phyloP scores from a whole-genome alignment of 2,329 filamentous ascomycete species.

The Acrodontium crateriforme region DNA sequence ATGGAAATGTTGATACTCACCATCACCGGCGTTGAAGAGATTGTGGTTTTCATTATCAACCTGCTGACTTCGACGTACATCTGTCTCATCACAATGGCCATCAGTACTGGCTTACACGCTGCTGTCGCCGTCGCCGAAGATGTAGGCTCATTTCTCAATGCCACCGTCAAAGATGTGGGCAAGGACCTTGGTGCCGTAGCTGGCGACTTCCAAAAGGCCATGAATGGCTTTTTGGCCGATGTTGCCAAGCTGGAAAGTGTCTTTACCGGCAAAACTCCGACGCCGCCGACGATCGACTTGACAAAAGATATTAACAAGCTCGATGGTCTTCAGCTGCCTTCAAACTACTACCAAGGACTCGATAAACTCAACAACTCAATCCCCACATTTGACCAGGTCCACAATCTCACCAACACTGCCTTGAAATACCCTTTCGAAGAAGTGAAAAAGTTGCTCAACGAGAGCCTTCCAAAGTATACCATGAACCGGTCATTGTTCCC shows the following conservation, averaged over 20 bases:
- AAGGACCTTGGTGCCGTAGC: slow-evolving; percentile 35
- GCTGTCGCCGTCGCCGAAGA: slow-evolving; percentile 49
- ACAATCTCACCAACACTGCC: slow-evolving; percentile 63
- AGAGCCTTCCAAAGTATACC: slow-evolving; percentile 55
- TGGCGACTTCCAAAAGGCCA: slow-evolving; percentile 30
- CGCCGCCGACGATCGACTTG: slow-evolving; percentile 49
- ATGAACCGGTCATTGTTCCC: slow-evolving; percentile 72
- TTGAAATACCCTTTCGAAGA: slow-evolving; percentile 70
- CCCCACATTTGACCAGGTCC: slow-evolving; percentile 69
- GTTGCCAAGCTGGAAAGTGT: slow-evolving; percentile 30
- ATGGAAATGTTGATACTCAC: slow-evolving; percentile 66
- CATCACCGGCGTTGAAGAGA: slow-evolving; percentile 69
- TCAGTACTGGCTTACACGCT: slow-evolving; percentile 64
- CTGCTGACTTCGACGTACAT: slow-evolving; percentile 81
- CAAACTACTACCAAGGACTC: slow-evolving; percentile 54
- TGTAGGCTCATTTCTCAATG: slow-evolving; percentile 47
- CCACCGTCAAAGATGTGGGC: slow-evolving; percentile 44
- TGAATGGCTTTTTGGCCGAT: slow-evolving; percentile 44
- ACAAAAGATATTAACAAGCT: slow-evolving; percentile 50
- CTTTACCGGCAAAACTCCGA: slow-evolving; percentile 25
- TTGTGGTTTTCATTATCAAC: slow-evolving; percentile 85
- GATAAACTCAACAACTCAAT: slow-evolving; percentile 62
- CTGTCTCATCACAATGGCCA: slow-evolving; percentile 73
- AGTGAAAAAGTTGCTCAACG: slow-evolving; percentile 59
- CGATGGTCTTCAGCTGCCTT: slow-evolving; percentile 54